Base-by-base conservation (phyloP, 805 yeast species). In the Yamadazyma akitaensis region DNA sequence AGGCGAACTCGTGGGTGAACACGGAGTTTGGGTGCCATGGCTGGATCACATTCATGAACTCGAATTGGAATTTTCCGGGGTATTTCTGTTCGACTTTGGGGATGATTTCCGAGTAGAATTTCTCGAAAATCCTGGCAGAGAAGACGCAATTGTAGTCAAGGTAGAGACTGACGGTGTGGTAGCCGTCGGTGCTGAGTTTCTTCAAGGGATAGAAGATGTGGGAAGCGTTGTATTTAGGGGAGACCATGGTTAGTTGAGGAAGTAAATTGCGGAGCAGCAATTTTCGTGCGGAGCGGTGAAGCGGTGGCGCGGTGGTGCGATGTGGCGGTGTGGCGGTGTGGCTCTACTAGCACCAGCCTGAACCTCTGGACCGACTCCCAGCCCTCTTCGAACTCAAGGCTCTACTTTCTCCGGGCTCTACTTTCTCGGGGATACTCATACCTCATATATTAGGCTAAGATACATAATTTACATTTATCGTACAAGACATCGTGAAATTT, bases 11-110 rank as follows among this genome's bases (percentile, higher is more conserved):
- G 60, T 85, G 84, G 34, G 81, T 69, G 32, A 80, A 64, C 5
- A 79, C 76, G 1, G 92, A 83, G 46, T 81, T 79, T 37, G 91
- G 84, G 62, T 89, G 96, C 96, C 96, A 89, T 53, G 95, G 94
- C 68, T 89, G 96, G n/a, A 85, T 73, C 35, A 84, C 89, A 58
- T 87, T 84, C 51, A 82, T 76, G 62, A 84, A 80, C 10, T 81
- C 77, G 50, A 87, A 75, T 53, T 80, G 79, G 55, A 84, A 78
- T 49, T 76, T 62, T 47, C 72, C 73, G 1, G 82, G 77, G 43
- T 70, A 65, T 44, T 72, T 65, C 26, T 62, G 51, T 41, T 75
- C 70, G 40, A 83, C 64, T 25, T 59, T 51, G 16, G 89, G 90
- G 34, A 81, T 71, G 7, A 85, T 70, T 31, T 73, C 72, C 6